phyloP scores from a whole-genome alignment of 768 basidiomycete species.

The Postia placenta region DNA sequence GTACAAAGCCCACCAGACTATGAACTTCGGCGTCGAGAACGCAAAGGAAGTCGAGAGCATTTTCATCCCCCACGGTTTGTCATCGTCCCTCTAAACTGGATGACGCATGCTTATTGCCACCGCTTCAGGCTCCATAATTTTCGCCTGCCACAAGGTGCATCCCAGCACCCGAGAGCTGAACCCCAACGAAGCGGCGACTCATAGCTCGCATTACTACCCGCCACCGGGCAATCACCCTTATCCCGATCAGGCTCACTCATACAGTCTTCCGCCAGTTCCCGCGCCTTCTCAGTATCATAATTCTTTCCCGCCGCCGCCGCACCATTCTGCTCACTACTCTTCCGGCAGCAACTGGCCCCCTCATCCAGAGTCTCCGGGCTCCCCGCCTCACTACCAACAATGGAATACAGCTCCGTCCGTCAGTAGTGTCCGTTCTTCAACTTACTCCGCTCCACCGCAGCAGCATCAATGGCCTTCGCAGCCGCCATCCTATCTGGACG shows the following conservation, averaged over 20 bases:
- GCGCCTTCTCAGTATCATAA: constrained; percentile 18
- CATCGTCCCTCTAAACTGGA: constrained; percentile 13
- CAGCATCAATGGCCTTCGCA: constrained; percentile 39
- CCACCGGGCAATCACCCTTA: constrained; percentile 19
- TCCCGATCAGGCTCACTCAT: constrained; percentile 22
- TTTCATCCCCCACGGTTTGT: constrained; percentile 81
- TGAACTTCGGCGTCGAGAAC: constrained; percentile 40
- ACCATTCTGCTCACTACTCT: constrained; percentile 17
- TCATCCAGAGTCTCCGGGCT: constrained; percentile 4
- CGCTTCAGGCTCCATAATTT: constrained; percentile 55
- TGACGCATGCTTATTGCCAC: constrained; percentile 5
- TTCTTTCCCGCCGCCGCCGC: constrained; percentile 9
- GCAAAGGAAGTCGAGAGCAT: constrained; percentile 75
- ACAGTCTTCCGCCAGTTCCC: constrained; percentile 21
- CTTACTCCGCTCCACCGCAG: constrained; percentile 20
- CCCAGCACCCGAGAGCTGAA: constrained; percentile 15
- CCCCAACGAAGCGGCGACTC: constrained; percentile 6
- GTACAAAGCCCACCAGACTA: constrained; percentile 66
- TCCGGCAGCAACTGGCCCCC: constrained; percentile 10
- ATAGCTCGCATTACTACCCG: constrained; percentile 21
- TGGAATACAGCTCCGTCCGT: constrained; percentile 16
- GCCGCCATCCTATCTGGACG: constrained; percentile 33
- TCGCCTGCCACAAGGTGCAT: constrained; percentile 67
- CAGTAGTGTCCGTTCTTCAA: constrained; percentile 24
- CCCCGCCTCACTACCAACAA: constrained; percentile 10